Evolutionary conservation across 148 eudicot species (phyloP).

Genomic region (Camellia japonica): DNA sequence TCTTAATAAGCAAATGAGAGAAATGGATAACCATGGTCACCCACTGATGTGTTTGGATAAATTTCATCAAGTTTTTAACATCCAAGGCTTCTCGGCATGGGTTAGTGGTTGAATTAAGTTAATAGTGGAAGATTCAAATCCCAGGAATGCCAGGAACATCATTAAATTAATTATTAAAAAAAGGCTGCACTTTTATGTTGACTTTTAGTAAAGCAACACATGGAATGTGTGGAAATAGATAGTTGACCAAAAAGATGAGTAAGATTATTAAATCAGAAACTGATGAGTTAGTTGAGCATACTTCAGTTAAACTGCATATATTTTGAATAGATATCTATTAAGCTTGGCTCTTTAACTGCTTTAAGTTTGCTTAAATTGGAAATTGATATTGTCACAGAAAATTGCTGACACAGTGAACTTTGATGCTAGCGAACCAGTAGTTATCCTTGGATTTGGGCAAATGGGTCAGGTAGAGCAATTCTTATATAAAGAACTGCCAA

Average conservation of each 20-base stretch:
- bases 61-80: neutral
- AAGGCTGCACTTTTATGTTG: too few species aligned
- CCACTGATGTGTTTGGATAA: neutral
- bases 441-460: slow-evolving; percentile 95
- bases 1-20: slow-evolving; percentile 11
- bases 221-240: too few species aligned
- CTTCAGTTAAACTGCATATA: neutral
- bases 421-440: slow-evolving; percentile 82
- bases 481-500: neutral
- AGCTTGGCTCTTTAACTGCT: neutral
- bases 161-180: neutral
- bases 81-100: neutral
- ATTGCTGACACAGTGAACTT: slow-evolving; percentile 50
- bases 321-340: neutral
- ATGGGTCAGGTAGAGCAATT: slow-evolving; percentile 78
- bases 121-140: neutral
- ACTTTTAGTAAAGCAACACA: too few species aligned
- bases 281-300: too few species aligned
- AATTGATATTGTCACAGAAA: slow-evolving; percentile 44
- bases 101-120: neutral
- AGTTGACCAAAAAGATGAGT: neutral
- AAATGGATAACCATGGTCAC: neutral
- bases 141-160: slow-evolving; percentile 4
- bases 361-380: neutral
- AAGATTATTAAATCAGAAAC: neutral